These are phyloP conservation scores for Solanum gandarillasii DNA, from an alignment of 257 asterid genomes.

Conservation along the genomic window DNA sequence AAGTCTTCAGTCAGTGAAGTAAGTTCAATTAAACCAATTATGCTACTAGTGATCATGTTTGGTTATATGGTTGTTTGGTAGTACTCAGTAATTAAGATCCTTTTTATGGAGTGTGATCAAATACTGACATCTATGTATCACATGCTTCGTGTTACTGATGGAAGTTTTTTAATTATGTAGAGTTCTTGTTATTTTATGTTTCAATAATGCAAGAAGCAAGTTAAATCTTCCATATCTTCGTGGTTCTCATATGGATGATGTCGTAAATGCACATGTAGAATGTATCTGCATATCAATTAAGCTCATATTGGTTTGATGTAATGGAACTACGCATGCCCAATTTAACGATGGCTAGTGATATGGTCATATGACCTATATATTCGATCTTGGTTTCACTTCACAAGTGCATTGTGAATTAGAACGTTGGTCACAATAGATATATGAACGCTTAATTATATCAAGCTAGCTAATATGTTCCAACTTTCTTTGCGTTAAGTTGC, in stretches of 20 bases:
- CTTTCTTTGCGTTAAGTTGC: background rate
- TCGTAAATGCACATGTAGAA: background rate
- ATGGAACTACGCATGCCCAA: background rate
- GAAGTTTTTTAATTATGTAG: background rate
- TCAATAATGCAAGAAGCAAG: background rate
- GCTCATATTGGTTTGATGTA: background rate
- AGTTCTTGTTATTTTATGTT: background rate
- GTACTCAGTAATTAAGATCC: background rate
- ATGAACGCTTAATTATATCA: background rate
- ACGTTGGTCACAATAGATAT: background rate
- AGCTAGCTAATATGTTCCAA: background rate
- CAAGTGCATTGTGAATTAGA: background rate
- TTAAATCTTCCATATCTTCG: background rate
- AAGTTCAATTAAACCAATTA: background rate
- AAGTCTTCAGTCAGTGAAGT: conserved; percentile 27
- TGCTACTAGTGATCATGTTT: background rate
- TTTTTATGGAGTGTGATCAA: background rate
- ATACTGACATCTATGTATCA: background rate
- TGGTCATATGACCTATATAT: background rate
- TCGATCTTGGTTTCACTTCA: background rate
- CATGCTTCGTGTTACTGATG: background rate
- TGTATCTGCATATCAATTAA: background rate
- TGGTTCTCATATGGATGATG: background rate
- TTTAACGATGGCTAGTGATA: background rate
- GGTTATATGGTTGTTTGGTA: background rate